Evolutionary conservation across 257 asterid species (phyloP).

Genomic region (Mitragyna speciosa): DNA sequence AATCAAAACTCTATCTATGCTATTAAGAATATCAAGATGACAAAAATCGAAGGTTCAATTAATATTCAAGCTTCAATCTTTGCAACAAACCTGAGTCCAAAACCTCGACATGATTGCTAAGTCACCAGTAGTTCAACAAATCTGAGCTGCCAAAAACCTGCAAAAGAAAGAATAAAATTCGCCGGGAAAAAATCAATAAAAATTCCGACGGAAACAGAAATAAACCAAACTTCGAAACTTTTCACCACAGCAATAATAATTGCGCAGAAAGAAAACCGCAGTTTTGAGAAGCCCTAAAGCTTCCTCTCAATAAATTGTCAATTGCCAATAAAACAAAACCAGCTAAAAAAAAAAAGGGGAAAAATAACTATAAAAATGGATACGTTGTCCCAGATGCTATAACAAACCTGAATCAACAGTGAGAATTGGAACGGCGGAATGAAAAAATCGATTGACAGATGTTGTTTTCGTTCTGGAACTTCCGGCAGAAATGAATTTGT

Average conservation of each 20-base stretch:
- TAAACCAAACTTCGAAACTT: neutral
- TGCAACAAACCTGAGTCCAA: slow-evolving; percentile 36
- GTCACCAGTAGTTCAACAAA: neutral
- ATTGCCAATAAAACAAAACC: neutral
- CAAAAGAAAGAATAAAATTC: neutral
- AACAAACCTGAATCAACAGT: neutral
- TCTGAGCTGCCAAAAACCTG: slow-evolving; percentile 5
- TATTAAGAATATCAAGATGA: neutral
- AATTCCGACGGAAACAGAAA: neutral
- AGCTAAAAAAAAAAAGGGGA: neutral
- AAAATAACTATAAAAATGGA: neutral
- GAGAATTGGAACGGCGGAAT: neutral
- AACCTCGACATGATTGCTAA: slow-evolving; percentile 29
- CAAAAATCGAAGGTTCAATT: neutral
- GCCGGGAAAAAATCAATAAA: neutral
- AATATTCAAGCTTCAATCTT: neutral
- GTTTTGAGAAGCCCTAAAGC: neutral
- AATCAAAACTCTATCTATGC: neutral
- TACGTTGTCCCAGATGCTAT: no score
- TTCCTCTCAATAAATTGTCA: neutral
- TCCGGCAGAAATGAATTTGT: no score
- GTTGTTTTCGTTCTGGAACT: no score
- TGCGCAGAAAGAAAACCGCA: neutral
- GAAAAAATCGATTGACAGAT: no score
- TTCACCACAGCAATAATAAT: neutral